These are phyloP conservation scores for Talaromyces pinophilus DNA, from an alignment of 2,329 filamentous ascomycete species.

Conservation along the genomic window DNA sequence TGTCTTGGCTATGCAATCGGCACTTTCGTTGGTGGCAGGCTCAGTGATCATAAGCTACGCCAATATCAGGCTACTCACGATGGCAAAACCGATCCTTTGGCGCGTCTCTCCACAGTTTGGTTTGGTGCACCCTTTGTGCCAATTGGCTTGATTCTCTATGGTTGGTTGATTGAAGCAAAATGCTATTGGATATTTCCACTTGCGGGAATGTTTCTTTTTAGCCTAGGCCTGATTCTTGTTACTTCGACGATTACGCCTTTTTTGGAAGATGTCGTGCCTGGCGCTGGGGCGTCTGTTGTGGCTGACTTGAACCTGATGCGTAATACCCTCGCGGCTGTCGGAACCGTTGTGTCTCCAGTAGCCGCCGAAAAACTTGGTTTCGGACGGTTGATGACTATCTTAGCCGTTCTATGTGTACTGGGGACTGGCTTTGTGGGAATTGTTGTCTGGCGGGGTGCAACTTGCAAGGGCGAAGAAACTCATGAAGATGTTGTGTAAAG, in stretches of 20 bases:
- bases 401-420: not conserved
- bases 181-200: not conserved
- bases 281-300: conserved; percentile 21
- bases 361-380: not conserved
- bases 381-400: conserved; percentile 3
- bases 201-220: conserved; percentile 4
- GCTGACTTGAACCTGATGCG: conserved; percentile 22
- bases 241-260: conserved; percentile 22
- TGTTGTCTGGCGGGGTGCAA: not conserved
- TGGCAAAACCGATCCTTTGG: not conserved
- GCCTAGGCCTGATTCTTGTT: conserved; percentile 22
- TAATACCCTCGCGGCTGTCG: conserved; percentile 20
- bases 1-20: conserved; percentile 6
- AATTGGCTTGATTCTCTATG: conserved; percentile 1
- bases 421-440: not conserved
- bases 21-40: not conserved
- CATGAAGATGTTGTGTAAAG: not conserved
- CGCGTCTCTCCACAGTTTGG: not conserved
- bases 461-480: not conserved
- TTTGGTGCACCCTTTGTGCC: conserved; percentile 4
- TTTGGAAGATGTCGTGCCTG: conserved; percentile 18
- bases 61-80: not conserved
- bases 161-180: not conserved
- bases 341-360: conserved; percentile 8
- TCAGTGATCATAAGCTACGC: not conserved